Base-by-base conservation (phyloP, 495 filamentous ascomycete species). In the Cercophora samala region DNA sequence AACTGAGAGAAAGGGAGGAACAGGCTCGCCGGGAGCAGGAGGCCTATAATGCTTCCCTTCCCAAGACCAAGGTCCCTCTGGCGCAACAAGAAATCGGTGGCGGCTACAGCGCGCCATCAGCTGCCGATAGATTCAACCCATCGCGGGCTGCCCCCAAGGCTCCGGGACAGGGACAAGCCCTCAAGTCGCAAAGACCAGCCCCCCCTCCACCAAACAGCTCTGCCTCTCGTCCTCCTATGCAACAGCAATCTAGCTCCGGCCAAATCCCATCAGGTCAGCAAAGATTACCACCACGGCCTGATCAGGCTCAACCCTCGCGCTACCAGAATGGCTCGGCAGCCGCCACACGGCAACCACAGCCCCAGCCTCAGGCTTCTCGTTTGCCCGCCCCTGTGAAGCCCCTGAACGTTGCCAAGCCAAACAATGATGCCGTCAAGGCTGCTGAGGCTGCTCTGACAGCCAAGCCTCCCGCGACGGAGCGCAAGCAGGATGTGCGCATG, bases 401-500 rank as follows among this genome's bases (percentile, higher is more conserved):
- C 18, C 82, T 97, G 69, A 97, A 97, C 76, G 91, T 97, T 54
- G 86, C 89, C n/a, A 97, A 96, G 80, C 89, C 91, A 15, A 84
- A 82, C 18, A 73, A 80, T 32, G 88, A 91, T 78, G 83, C 87
- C 18, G 84, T 93, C 65, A 90, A 92, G 76, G 89, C 92, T 70
- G 91, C 93, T 24, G 92, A 96, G 77, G 86, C 88, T 54, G 91
- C 91, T 8, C 81, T 96, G 68, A 89, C 90, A 0, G 86, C 88
- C 70, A 94, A 95, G 82, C 83, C 86, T 53, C 75, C 86, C 6
- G 76, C 88, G 19, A 65, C 76, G 2, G 84, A 91, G 60, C 88
- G 90, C 54, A 87, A 95, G 78, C 93, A 95, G 80, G 86, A 87
- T 77, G 95, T 93, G 56, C 92, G 95, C 69, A 97, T 99, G 91